phyloP scores from a whole-genome alignment of 78 protist genomes.

The Isochrysis galbana region DNA sequence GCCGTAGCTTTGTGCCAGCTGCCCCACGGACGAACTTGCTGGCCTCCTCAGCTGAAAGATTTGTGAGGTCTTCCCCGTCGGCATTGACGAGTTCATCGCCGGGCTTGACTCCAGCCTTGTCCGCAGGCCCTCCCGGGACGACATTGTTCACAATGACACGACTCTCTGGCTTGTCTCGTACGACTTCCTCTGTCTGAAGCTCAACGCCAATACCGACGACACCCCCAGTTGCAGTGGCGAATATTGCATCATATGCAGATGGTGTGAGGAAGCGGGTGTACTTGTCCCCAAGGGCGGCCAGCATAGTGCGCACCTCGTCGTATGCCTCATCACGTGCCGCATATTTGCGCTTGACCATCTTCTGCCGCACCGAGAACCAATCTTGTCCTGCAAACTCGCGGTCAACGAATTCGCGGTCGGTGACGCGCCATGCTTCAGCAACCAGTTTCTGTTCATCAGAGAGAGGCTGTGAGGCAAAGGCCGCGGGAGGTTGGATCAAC shows the following conservation, averaged over 20 bases:
- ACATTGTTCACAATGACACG: background rate
- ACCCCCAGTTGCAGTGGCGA: background rate
- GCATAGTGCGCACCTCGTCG: background rate
- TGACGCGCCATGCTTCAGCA: background rate
- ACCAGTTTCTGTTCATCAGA: background rate
- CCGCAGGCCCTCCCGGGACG: background rate
- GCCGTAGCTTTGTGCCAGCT: background rate
- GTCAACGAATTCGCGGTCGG: background rate
- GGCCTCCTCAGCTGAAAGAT: background rate
- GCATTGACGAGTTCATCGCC: background rate
- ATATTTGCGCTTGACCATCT: background rate
- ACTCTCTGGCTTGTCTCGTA: background rate
- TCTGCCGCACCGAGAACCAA: conserved; percentile 13
- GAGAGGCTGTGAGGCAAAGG: background rate
- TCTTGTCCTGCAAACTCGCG: background rate
- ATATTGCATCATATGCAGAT: background rate
- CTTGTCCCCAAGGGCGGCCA: background rate
- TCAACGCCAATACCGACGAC: conserved; percentile 11
- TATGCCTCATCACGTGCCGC: background rate
- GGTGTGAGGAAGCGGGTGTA: conserved; percentile 28
- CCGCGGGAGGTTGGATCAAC: background rate
- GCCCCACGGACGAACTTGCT: background rate
- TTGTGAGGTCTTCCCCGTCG: background rate
- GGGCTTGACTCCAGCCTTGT: background rate
- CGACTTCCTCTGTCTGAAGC: background rate